Conservation (phyloP, 2,329 filamentous ascomycete species). For the Phialophora tarda region DNA sequence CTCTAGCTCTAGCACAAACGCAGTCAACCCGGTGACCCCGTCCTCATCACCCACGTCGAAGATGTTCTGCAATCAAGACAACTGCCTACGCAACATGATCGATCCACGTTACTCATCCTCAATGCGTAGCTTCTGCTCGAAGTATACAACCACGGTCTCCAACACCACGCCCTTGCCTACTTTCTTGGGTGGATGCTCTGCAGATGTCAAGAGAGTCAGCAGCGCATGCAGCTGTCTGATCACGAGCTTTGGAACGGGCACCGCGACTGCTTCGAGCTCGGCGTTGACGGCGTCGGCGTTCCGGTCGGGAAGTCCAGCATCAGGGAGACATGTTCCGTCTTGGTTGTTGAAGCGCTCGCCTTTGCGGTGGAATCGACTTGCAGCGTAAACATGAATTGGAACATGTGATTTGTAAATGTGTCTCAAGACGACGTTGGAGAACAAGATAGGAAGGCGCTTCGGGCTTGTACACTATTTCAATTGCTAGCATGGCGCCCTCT, state of each 20-base stretch:
- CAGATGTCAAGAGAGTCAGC: constrained; percentile 27
- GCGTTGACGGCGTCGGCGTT: constrained; percentile 22
- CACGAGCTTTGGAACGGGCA: constrained; percentile 24
- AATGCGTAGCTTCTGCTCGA: constrained; percentile 26
- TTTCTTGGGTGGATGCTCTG: constrained; percentile 27
- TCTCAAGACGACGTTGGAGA: neutral
- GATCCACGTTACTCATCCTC: constrained; percentile 28
- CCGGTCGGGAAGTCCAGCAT: constrained; percentile 25
- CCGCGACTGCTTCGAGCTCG: constrained; percentile 22
- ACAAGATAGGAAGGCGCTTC: neutral
- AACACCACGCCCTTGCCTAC: constrained; percentile 45
- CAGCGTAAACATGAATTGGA: neutral
- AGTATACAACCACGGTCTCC: constrained; percentile 28
- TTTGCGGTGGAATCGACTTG: constrained; percentile 27
- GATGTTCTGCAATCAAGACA: constrained; percentile 34
- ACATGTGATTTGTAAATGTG: neutral
- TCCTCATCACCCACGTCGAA: constrained; percentile 24
- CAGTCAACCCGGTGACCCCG: constrained; percentile 25
- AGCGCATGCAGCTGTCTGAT: constrained; percentile 36
- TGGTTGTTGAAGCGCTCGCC: constrained; percentile 30
- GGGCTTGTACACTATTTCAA: neutral
- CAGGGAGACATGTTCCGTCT: constrained; percentile 24
- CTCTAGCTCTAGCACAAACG: constrained; percentile 16
- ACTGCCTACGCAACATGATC: constrained; percentile 36
- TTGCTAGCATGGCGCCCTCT: neutral